Evolutionary conservation across 2,329 filamentous ascomycete species (phyloP), one percentile per base, ranked within the genome.

Genomic region (Penicillium sp.): DNA sequence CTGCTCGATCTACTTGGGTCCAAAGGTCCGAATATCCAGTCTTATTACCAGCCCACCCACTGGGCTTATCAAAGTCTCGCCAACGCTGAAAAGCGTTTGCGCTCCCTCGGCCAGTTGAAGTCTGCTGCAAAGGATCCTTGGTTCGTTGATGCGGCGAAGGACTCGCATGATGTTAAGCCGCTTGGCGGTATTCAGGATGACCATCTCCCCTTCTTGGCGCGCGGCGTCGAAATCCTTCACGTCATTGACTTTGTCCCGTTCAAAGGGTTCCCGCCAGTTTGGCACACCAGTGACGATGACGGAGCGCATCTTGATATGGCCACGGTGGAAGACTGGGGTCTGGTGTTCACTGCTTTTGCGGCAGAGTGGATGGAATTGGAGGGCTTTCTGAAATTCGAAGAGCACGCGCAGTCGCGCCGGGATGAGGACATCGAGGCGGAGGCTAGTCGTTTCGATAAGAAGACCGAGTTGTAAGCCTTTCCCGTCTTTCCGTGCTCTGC

Each of bases 341-440:
- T 84, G 70, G 87, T 99, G 45, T 80, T 93, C 6, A 88, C 89
- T 1, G 92, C 87, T 0, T 99, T 97, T 76, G 83, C 87, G 29
- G 87, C 90, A 0, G 93, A 97, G 75, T 97, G 92, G 92, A 85
- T 97, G 84, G 92, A 96, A 62, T 74, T 97, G 56, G 86, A 87
- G 59, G 84, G 79, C 1, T 81, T 74, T 56, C 72, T 86, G 49
- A 71, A 71, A 8, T 40, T 54, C n/a, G 19, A 40, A 10, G 40
- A 42, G 11, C 18, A 42, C 3, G 13, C 10, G 16, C 43, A 46
- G 26, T 26, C 31, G 36, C 48, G 54, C 36, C 56, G 42, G 28
- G 48, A 55, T 11, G 53, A 56, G 26, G 51, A 57, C 3, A 24
- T 37, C 21, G 54, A 56, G 28, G 52, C 46, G 51, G 52, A 62